Conservation (phyloP, 169 alveolate genomes). For the Cryptosporidium meleagridis region DNA sequence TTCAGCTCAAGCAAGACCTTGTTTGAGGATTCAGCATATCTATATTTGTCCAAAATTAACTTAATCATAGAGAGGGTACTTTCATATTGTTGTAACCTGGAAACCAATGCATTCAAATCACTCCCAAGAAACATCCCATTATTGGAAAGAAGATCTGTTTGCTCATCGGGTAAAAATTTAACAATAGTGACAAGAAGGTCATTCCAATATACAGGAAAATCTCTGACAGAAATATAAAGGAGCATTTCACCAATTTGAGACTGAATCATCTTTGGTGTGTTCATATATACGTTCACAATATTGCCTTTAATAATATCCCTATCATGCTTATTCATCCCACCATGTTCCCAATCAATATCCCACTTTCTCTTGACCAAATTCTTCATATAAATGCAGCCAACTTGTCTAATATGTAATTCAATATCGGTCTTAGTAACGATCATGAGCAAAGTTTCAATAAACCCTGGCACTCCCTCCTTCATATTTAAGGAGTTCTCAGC, state of each 20-base stretch:
- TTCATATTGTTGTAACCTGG: slow-evolving; percentile 28
- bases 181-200: slow-evolving; percentile 27
- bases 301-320: slow-evolving; percentile 49
- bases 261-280: slow-evolving; percentile 43
- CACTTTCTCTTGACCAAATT: slow-evolving; percentile 54
- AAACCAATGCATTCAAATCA: slow-evolving; percentile 7
- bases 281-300: slow-evolving; percentile 51
- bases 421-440: slow-evolving; percentile 38
- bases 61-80: slow-evolving; percentile 42
- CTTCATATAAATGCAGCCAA: slow-evolving; percentile 60
- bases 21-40: slow-evolving; percentile 72
- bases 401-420: slow-evolving; percentile 63
- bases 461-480: slow-evolving; percentile 54
- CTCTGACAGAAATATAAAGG: slow-evolving; percentile 51
- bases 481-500: slow-evolving; percentile 52
- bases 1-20: slow-evolving; percentile 37
- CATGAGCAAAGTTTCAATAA: slow-evolving; percentile 48
- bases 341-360: slow-evolving; percentile 71
- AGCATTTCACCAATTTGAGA: slow-evolving; percentile 69
- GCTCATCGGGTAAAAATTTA: slow-evolving; percentile 52
- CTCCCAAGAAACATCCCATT: slow-evolving; percentile 25
- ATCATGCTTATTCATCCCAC: slow-evolving; percentile 43
- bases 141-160: background rate
- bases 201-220: slow-evolving; percentile 59
- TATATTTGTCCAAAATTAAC: slow-evolving; percentile 46